Conservation (phyloP, 331 rosid genomes). For the Spiraea crenata region DNA sequence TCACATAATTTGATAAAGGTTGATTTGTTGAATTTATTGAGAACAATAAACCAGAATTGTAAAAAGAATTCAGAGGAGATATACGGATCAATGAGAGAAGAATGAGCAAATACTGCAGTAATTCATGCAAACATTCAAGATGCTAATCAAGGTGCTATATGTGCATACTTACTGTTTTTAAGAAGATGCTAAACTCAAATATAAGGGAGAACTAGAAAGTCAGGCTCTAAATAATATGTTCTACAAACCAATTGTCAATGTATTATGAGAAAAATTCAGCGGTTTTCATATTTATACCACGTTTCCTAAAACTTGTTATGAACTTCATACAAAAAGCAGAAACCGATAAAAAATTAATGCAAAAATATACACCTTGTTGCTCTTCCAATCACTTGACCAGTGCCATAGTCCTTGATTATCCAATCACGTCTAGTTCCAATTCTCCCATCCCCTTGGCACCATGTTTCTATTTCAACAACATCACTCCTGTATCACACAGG, state of each 20-base stretch:
- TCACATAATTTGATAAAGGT: not conserved
- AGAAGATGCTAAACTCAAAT: not conserved
- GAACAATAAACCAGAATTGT: not conserved
- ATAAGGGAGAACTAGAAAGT: not conserved
- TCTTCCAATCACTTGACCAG: slow-evolving; percentile 83
- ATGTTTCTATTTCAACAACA: slow-evolving; percentile 94
- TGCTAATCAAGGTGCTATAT: not conserved
- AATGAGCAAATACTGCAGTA: not conserved
- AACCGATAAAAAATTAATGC: not conserved
- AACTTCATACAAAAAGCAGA: not conserved
- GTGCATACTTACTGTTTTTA: not conserved
- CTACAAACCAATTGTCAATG: not conserved
- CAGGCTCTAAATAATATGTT: not conserved
- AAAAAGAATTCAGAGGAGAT: not conserved
- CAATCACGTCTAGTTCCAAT: slow-evolving; percentile 96
- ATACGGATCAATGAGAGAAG: not conserved
- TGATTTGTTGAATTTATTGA: not conserved
- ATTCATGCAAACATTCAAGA: slow-evolving; percentile 7
- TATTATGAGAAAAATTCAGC: not conserved
- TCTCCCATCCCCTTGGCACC: slow-evolving; percentile 98
- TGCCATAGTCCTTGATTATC: slow-evolving; percentile 74
- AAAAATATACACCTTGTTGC: slow-evolving; percentile 68
- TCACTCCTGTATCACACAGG: slow-evolving; percentile 70
- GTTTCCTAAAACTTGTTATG: not conserved
- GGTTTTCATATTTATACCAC: not conserved